These are phyloP conservation scores for Arthrobotrys conoides DNA, from an alignment of 2,329 filamentous ascomycete species.

Conservation along the genomic window DNA sequence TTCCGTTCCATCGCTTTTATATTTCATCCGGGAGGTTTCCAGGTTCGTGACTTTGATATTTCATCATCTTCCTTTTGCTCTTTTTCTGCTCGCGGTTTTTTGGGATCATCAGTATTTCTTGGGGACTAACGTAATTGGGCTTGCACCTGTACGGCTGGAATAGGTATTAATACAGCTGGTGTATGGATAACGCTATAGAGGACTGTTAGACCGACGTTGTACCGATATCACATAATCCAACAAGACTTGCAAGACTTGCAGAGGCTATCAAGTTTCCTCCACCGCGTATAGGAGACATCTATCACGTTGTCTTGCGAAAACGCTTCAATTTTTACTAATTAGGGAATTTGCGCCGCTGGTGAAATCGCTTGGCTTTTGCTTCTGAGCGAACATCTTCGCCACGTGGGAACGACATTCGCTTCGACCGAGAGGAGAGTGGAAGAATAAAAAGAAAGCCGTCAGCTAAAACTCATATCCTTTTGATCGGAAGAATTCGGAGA, in stretches of 20 bases:
- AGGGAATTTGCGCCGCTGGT: conserved; percentile 9
- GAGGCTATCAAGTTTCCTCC: not conserved
- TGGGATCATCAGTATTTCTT: not conserved
- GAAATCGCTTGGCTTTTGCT: conserved; percentile 17
- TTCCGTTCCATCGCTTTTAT: conserved; percentile 44
- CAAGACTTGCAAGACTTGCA: not conserved
- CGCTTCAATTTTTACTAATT: not conserved
- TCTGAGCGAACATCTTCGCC: conserved; percentile 22
- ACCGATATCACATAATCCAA: conserved; percentile 10
- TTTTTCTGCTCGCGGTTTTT: not conserved
- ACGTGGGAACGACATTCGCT: conserved; percentile 14
- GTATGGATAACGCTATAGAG: not conserved
- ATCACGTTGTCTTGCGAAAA: not conserved
- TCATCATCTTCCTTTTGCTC: not conserved
- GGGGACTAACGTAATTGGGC: not conserved
- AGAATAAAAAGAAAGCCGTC: conserved; percentile 2
- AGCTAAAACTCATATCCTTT: not conserved
- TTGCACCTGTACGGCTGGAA: not conserved
- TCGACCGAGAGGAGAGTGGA: conserved; percentile 19
- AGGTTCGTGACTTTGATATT: not conserved
- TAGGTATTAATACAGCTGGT: not conserved
- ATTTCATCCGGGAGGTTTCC: conserved; percentile 7
- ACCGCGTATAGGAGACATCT: not conserved
- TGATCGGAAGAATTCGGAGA: conserved; percentile 27
- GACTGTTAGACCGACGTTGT: conserved; percentile 1